phyloP scores from a whole-genome alignment of 2,329 filamentous ascomycete species.

The Aspergillus thermomutatus region DNA sequence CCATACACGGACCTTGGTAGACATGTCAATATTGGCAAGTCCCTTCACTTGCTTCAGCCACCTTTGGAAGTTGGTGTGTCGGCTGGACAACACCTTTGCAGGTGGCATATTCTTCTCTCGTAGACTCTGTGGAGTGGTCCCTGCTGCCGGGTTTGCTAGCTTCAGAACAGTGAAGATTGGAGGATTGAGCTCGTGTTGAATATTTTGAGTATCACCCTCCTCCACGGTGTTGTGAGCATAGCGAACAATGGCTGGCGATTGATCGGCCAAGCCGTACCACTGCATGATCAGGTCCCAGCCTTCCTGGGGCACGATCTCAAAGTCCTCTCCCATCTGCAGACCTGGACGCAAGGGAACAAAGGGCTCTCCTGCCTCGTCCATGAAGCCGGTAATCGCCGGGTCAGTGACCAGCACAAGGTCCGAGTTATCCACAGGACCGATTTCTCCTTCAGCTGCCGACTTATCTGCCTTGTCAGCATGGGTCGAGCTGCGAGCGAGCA shows the following conservation, averaged over 20 bases:
- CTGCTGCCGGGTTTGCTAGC: constrained; percentile 59
- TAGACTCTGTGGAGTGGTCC: constrained; percentile 57
- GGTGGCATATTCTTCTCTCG: constrained; percentile 62
- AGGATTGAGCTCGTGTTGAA: constrained; percentile 80
- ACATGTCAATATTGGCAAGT: constrained; percentile 62
- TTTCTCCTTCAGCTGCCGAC: constrained; percentile 57
- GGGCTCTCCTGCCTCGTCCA: constrained; percentile 44
- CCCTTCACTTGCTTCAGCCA: constrained; percentile 74
- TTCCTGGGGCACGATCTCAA: constrained; percentile 70
- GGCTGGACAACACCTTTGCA: constrained; percentile 66
- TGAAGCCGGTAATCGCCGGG: constrained; percentile 35
- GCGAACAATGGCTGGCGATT: constrained; percentile 69
- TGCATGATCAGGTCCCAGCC: constrained; percentile 78
- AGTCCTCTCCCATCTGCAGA: constrained; percentile 62
- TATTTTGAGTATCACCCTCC: constrained; percentile 59
- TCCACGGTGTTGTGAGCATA: constrained; percentile 71
- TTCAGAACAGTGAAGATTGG: constrained; percentile 83
- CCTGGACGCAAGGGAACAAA: constrained; percentile 75
- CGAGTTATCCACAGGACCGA: constrained; percentile 84
- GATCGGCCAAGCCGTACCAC: constrained; percentile 75
- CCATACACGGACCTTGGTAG: constrained; percentile 76
- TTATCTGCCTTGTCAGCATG: constrained; percentile 57
- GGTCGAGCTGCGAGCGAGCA: constrained; percentile 62
- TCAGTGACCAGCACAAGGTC: constrained; percentile 67
- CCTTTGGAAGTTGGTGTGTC: constrained; percentile 65